Evolutionary conservation across 2,329 filamentous ascomycete species (phyloP), one percentile per base, ranked within the genome.

Genomic region (Talaromyces sp.): DNA sequence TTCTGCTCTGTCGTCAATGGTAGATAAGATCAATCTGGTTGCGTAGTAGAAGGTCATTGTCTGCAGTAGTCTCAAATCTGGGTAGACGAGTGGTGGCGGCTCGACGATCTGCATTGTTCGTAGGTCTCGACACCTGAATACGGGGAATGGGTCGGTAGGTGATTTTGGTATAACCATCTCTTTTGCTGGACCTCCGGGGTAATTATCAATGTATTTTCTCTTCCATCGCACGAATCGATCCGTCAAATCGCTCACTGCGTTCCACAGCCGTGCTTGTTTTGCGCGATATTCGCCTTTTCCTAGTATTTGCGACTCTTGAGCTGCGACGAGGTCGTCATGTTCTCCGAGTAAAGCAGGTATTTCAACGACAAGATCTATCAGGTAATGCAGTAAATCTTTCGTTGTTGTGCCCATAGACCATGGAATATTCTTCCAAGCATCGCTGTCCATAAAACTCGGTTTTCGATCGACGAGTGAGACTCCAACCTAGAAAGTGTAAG

Each of bases 341-440:
- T 75, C 70, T 2, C 68, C 70, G 15, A 78, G 64, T 2, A 77
- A 65, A 7, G 69, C 72, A 0, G 77, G 75, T 1, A 79, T 70
- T 11, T 77, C 75, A 7, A 74, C 72, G 3, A 74, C 76, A 17
- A 78, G 67, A 61, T 79, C 77, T 3, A 78, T 67, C 0, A 79
- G 67, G 65, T 78, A 71, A 58, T 79, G 76, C 13, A 78, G 61
- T 22, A 78, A 73, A 54, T 79, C 76, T 65, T 78, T 79, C 3
- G 66, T 68, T 13, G 72, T 77, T 6, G 76, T 77, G 2, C 72
- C 73, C 29, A 73, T 72, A 31, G 76, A 75, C 77, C 77, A 79
- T 0, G 77, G 77, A 17, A 79, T 68, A 7, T 72, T 76, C 59
- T 78, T 79, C 77, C 77, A 79, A 40, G 77, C 76, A 49, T 77